A percentile compares a stretch with the other conserved stretches of the same genome.
These are phyloP conservation scores for Gomphus sp. DNA, from an alignment of 1,284 basidiomycete genomes.

Conservation along the genomic window DNA sequence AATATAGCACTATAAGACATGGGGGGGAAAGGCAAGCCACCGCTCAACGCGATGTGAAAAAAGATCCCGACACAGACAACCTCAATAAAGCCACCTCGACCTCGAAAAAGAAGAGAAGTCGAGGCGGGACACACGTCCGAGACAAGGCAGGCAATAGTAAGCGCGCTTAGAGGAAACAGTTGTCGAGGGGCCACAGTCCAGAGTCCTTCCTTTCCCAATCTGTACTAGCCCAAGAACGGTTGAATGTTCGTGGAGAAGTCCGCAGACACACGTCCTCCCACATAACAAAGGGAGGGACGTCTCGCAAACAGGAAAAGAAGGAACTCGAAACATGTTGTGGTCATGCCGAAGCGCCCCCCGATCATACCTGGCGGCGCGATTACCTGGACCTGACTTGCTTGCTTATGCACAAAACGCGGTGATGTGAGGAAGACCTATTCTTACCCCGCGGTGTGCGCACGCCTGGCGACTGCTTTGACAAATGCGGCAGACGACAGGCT, in stretches of 20 bases:
- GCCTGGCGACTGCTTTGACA: not conserved
- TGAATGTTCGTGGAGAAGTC: constrained; percentile 10
- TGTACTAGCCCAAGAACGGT: constrained; percentile 5
- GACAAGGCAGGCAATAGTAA: constrained; percentile 15
- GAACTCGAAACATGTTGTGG: constrained; percentile 1
- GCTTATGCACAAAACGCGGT: constrained; percentile 4
- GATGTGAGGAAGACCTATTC: constrained; percentile 1
- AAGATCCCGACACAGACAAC: constrained; percentile 8
- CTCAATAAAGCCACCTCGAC: constrained; percentile 13
- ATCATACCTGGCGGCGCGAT: constrained; percentile 2
- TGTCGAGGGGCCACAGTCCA: constrained; percentile 11
- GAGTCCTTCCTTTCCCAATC: constrained; percentile 6
- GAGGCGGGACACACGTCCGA: constrained; percentile 13
- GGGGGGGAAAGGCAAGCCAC: constrained; percentile 21
- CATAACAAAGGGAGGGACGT: not conserved
- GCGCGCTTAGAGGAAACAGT: constrained; percentile 9
- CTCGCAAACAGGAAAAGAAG: constrained; percentile 4
- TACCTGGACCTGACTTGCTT: constrained; percentile 9
- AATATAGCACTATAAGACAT: constrained; percentile 42
- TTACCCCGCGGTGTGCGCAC: not conserved
- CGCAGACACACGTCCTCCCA: constrained; percentile 1
- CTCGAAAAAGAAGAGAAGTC: constrained; percentile 12
- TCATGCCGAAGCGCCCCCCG: constrained; percentile 1
- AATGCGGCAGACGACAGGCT: constrained; percentile 1
- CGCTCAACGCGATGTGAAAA: constrained; percentile 6